A percentile compares a stretch with the other conserved stretches of the same genome.
Conservation (phyloP, 495 filamentous ascomycete species). For the Hypoxylon fragiforme region DNA sequence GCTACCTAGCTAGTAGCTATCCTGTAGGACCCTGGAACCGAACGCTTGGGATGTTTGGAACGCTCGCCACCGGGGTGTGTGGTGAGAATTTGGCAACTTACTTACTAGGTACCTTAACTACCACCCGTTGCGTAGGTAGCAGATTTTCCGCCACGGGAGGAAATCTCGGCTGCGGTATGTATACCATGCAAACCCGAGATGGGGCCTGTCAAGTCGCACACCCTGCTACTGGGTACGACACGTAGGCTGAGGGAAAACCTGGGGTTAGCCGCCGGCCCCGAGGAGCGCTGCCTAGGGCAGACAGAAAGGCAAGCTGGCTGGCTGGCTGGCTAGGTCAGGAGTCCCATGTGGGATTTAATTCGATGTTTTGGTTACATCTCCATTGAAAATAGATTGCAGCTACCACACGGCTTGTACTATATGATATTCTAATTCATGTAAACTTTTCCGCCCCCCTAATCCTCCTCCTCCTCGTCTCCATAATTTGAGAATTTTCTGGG, state of each 20-base stretch:
- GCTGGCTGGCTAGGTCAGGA: too few relatives aligned
- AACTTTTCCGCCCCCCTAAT: too few relatives aligned
- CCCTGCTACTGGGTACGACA: too few relatives aligned
- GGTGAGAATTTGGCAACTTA: neutral
- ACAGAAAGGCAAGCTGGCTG: too few relatives aligned
- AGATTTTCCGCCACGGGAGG: constrained; percentile 11
- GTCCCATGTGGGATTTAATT: constrained; percentile 15
- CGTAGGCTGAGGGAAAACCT: too few relatives aligned
- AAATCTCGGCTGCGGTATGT: constrained; percentile 21
- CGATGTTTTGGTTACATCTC: constrained; percentile 25
- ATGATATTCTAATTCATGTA: too few relatives aligned
- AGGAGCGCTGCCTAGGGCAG: constrained; percentile 6
- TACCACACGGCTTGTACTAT: constrained; percentile 20
- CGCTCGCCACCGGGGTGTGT: constrained; percentile 13
- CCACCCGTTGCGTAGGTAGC: too few relatives aligned
- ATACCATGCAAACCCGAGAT: constrained; percentile 9
- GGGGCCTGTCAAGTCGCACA: too few relatives aligned
- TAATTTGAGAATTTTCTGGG: constrained; percentile 20
- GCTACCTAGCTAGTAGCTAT: constrained; percentile 1
- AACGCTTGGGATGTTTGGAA: constrained; percentile 27
- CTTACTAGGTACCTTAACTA: too few relatives aligned
- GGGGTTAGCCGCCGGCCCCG: neutral
- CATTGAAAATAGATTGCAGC: constrained; percentile 34
- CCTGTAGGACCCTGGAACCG: constrained; percentile 28
- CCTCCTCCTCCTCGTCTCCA: too few relatives aligned